Evolutionary conservation across 768 basidiomycete species (phyloP), one percentile per base, ranked within the genome.

Genomic region (Panaeolus papilionaceus): DNA sequence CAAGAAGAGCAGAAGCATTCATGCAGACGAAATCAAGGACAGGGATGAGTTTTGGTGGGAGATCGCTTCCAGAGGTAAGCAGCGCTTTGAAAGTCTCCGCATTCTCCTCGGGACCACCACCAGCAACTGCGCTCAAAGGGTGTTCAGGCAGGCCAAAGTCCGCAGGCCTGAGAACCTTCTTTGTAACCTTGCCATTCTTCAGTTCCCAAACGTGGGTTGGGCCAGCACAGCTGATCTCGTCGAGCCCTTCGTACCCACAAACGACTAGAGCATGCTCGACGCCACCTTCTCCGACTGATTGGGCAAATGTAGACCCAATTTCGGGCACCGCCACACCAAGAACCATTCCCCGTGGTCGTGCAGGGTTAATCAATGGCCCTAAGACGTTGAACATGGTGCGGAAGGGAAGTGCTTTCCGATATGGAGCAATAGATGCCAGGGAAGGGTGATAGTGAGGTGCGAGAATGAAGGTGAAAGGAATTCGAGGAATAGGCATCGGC

Each of bases 311-410:
- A 6, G 81, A 77, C 0, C 96, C 97, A 26, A 99, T 87, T 72
- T 89, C 89, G 61, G 81, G 88, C 67, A 90, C 91, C 9, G 95
- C 92, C 39, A 99, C 92, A 51, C 97, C 97, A 42, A 99, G 84
- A 4, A 99, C 88, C 92, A 98, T 96, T 2, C 94, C 91, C 3
- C 84, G 85, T 2, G 98, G 97, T 9, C 83, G 80, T 0, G 94
- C 91, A 2, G 97, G 98, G 79, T 97, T 98, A 79, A 97, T 92
- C 44, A 99, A 86, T 0, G 97, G 98, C 0, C 98, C 96, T 38
- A 98, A 84, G 67, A 96, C 81, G 79, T 99, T 99, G 86, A 98
- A 98, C 82, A 99, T 90, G 9, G 97, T 98, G 58, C 96, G 91
- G 82, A 97, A 98, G 58, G 95, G 95, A 64, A 99, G 87, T 0